A percentile compares a stretch with the other conserved stretches of the same genome.
phyloP scores from a whole-genome alignment of 352 stramenopile genomes.

The Thraustochytrium striatum region DNA sequence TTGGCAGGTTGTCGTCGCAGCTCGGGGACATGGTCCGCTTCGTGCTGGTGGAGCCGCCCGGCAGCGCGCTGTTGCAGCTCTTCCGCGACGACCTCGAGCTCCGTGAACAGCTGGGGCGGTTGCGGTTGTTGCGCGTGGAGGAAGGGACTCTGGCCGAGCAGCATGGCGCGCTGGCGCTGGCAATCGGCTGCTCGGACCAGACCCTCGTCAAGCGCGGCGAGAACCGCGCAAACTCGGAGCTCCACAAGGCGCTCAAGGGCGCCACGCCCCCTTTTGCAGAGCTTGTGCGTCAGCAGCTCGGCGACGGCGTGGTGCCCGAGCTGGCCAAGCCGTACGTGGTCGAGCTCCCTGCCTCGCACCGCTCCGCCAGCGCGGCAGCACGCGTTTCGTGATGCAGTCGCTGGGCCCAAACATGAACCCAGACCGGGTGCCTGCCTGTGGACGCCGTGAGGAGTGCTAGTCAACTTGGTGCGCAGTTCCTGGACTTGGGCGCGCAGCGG shows the following conservation, averaged over 20 bases:
- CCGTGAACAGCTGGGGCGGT: not conserved
- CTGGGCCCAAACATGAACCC: slow-evolving; percentile 38
- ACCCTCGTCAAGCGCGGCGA: not conserved
- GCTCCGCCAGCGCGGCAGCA: not conserved
- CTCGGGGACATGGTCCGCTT: slow-evolving; percentile 2
- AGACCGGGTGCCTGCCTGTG: not conserved
- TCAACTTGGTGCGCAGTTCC: too few relatives aligned
- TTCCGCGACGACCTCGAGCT: not conserved
- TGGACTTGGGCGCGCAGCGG: too few relatives aligned
- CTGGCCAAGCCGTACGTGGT: not conserved
- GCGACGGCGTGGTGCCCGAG: not conserved
- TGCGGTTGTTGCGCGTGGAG: not conserved
- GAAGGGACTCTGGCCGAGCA: not conserved
- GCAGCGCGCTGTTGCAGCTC: not conserved
- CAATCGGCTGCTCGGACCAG: not conserved
- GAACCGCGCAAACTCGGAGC: not conserved
- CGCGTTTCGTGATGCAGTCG: not conserved
- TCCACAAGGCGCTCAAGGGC: not conserved
- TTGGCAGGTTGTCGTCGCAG: not conserved
- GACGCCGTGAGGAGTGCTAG: too few relatives aligned
- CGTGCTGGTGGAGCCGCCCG: slow-evolving; percentile 1
- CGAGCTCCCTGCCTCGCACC: too few relatives aligned
- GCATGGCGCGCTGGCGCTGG: not conserved
- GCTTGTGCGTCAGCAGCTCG: not conserved
- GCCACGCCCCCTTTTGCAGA: not conserved